These are phyloP conservation scores for Fusarium luffae DNA, from an alignment of 2,329 filamentous ascomycete genomes.

Conservation along the genomic window DNA sequence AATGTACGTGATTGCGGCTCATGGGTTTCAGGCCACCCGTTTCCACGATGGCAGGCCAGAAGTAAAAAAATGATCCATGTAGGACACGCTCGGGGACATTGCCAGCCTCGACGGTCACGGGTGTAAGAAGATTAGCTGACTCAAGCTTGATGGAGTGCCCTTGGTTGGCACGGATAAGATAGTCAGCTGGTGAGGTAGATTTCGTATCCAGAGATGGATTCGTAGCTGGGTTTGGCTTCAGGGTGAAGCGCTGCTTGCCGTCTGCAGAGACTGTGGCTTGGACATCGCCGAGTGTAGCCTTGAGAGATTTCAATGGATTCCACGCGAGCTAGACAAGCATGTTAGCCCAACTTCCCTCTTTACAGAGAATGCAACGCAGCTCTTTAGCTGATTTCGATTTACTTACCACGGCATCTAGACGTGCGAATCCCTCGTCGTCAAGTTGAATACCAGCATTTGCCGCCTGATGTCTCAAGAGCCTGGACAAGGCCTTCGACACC, in stretches of 20 bases:
- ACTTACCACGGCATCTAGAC: slow-evolving; percentile 69
- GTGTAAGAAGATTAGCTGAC: slow-evolving; percentile 75
- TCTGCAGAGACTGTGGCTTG: slow-evolving; percentile 75
- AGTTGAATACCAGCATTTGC: slow-evolving; percentile 66
- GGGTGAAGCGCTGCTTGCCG: slow-evolving; percentile 90
- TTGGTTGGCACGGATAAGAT: slow-evolving; percentile 94
- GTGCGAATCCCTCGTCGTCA: slow-evolving; percentile 69
- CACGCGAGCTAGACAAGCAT: slow-evolving; percentile 59
- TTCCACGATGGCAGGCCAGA: slow-evolving; percentile 80
- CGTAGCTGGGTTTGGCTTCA: slow-evolving; percentile 66
- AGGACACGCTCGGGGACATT: slow-evolving; percentile 76
- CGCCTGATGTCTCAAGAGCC: slow-evolving; percentile 67
- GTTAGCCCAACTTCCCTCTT: slow-evolving; percentile 1
- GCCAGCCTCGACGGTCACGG: slow-evolving; percentile 68
- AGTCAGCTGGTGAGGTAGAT: slow-evolving; percentile 68
- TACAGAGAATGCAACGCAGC: background rate
- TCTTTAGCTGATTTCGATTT: background rate
- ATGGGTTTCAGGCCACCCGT: slow-evolving; percentile 83
- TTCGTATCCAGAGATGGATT: slow-evolving; percentile 40
- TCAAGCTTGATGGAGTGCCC: slow-evolving; percentile 87
- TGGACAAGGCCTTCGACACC: slow-evolving; percentile 66
- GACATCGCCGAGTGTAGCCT: slow-evolving; percentile 81
- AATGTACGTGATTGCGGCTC: slow-evolving; percentile 90
- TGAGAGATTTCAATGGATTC: slow-evolving; percentile 71
- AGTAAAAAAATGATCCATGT: slow-evolving; percentile 88